A percentile compares a stretch with the other conserved stretches of the same genome.
Conservation (phyloP, 106 monocot species). For the Alisma plantagoaquatica region DNA sequence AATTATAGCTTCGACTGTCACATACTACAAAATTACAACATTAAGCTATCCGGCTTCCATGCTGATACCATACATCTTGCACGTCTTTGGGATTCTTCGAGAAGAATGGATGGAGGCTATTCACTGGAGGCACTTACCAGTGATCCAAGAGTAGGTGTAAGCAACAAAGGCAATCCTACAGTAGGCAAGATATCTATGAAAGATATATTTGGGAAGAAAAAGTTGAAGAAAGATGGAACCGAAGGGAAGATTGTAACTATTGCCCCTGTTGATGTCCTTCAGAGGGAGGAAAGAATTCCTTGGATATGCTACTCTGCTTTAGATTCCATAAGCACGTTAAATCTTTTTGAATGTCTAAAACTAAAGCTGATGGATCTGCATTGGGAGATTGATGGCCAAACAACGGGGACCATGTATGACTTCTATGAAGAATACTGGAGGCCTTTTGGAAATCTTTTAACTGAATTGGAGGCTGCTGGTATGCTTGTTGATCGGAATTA, state of each 20-base stretch:
- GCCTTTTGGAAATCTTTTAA: slow-evolving; percentile 79
- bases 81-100: slow-evolving; percentile 91
- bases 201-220: slow-evolving; percentile 85
- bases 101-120: slow-evolving; percentile 81
- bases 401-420: slow-evolving; percentile 68
- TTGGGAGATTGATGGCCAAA: slow-evolving; percentile 42
- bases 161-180: slow-evolving; percentile 23
- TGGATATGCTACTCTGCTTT: slow-evolving; percentile 97
- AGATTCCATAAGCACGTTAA: slow-evolving; percentile 73
- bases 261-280: slow-evolving; percentile 75
- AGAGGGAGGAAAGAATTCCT: slow-evolving; percentile 57
- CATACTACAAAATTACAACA: slow-evolving; percentile 70
- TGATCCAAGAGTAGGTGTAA: slow-evolving; percentile 28
- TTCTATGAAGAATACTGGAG: slow-evolving; percentile 94
- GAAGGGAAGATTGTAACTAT: slow-evolving; percentile 65
- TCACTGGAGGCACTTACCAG: slow-evolving; percentile 91
- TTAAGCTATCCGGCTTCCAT: slow-evolving; percentile 88
- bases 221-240: slow-evolving; percentile 79
- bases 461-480: slow-evolving; percentile 86
- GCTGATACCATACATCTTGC: slow-evolving; percentile 99
- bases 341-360: slow-evolving; percentile 67
- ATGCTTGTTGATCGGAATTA: slow-evolving; percentile 80
- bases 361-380: slow-evolving; percentile 35
- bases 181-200: slow-evolving; percentile 91
- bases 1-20: slow-evolving; percentile 98